Evolutionary conservation across 129 eudicot genomes (phyloP).

Genomic region (Centrapalus pauciflorus): DNA sequence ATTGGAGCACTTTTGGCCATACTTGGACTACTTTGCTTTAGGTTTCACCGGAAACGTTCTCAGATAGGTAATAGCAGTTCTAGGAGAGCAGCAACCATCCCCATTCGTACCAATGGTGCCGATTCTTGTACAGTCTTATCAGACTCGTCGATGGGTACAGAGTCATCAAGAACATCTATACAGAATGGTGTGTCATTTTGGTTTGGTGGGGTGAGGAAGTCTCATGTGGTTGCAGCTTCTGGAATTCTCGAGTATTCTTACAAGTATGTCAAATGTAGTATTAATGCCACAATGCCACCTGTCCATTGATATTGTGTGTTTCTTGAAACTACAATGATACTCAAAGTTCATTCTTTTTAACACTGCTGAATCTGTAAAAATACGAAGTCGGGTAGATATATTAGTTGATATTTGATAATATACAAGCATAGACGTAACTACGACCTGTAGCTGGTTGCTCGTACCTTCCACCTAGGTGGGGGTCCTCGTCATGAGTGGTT

Average conservation of each 20-base stretch:
- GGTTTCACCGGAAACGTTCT: constrained; percentile 60
- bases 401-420: background rate
- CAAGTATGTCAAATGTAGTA: constrained; percentile 45
- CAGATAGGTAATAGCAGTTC: constrained; percentile 91
- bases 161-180: constrained; percentile 50
- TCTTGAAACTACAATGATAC: background rate
- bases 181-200: constrained; percentile 40
- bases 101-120: constrained; percentile 80
- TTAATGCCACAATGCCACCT: background rate
- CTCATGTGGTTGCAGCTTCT: constrained; percentile 76
- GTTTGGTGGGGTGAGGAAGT: constrained; percentile 61
- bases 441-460: background rate
- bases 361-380: background rate
- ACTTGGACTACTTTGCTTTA: constrained; percentile 54
- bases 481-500: no score
- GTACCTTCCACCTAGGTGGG: background rate
- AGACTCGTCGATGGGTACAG: constrained; percentile 78
- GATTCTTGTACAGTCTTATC: constrained; percentile 73
- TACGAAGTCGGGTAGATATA: background rate
- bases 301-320: background rate
- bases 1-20: constrained; percentile 73
- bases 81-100: constrained; percentile 59
- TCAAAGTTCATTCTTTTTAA: background rate
- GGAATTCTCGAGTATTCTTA: constrained; percentile 87
- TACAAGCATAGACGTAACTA: background rate